phyloP scores from a whole-genome alignment of 306 rosid genomes.

The Abrus pulchellus region DNA sequence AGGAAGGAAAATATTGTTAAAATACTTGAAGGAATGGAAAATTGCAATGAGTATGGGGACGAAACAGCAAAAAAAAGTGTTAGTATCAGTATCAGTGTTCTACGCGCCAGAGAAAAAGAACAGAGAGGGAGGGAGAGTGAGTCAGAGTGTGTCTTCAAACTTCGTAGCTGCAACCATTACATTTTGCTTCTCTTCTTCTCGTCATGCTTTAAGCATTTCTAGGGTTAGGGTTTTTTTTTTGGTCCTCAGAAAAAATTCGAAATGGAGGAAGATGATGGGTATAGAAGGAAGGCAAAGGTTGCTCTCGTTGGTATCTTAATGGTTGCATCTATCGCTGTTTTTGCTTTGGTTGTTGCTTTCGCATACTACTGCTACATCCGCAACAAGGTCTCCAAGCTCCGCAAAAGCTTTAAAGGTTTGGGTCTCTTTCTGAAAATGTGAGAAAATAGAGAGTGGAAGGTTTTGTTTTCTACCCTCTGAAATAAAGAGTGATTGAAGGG shows the following conservation, averaged over 20 bases:
- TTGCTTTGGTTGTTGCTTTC: conserved; percentile 75
- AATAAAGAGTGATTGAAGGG: not conserved
- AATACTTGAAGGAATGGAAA: not conserved
- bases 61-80: conserved; percentile 38
- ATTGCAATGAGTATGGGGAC: not conserved
- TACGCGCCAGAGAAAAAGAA: conserved; percentile 63
- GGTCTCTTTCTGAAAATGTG: conserved; percentile 10
- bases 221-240: conserved; percentile 11
- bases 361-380: conserved; percentile 90
- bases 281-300: conserved; percentile 66
- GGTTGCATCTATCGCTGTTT: conserved; percentile 81
- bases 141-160: conserved; percentile 40
- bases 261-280: conserved; percentile 73
- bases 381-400: conserved; percentile 75
- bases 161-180: conserved; percentile 40
- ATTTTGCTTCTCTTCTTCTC: conserved; percentile 27
- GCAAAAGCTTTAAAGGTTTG: conserved; percentile 60
- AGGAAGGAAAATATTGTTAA: not conserved
- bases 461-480: not conserved
- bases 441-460: not conserved
- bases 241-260: not conserved
- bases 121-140: conserved; percentile 36
- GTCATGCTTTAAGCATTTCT: conserved; percentile 3
- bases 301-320: conserved; percentile 64
- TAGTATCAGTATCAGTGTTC: conserved; percentile 5